phyloP scores from a whole-genome alignment of 257 asterid genomes.

The Solanum bulbocastanum region DNA sequence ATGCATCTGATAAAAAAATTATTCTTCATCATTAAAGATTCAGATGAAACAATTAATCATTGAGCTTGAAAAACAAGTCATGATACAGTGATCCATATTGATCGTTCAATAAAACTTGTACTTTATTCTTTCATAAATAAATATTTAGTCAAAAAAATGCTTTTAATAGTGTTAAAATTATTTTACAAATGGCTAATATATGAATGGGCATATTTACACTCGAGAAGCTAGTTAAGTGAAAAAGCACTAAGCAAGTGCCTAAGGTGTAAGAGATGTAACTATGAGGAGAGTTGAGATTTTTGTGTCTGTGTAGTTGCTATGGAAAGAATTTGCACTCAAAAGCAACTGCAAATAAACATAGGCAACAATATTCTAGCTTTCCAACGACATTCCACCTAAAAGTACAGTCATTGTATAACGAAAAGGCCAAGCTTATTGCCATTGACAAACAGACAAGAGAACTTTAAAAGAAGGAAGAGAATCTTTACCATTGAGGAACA shows the following conservation, averaged over 20 bases:
- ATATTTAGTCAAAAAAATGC: background rate
- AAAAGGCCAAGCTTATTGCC: background rate
- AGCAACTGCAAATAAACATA: background rate
- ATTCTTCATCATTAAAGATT: background rate
- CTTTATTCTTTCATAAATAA: background rate
- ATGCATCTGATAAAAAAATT: background rate
- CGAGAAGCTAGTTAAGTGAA: background rate
- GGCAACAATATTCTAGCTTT: background rate
- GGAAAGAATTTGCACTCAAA: background rate
- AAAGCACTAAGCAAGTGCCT: background rate
- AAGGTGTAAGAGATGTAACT: background rate
- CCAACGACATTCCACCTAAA: background rate
- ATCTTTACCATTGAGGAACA: slow-evolving; percentile 16
- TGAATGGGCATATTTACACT: background rate
- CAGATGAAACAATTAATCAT: background rate
- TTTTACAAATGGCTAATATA: background rate
- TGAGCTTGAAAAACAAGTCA: background rate
- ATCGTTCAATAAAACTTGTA: background rate
- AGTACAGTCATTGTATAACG: background rate
- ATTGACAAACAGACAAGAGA: background rate
- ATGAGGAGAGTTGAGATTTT: background rate
- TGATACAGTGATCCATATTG: background rate
- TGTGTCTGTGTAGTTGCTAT: background rate
- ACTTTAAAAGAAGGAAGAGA: background rate
- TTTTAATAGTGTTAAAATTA: background rate